phyloP scores from a whole-genome alignment of 2,329 filamentous ascomycete species.

The Neonectria coccinea region DNA sequence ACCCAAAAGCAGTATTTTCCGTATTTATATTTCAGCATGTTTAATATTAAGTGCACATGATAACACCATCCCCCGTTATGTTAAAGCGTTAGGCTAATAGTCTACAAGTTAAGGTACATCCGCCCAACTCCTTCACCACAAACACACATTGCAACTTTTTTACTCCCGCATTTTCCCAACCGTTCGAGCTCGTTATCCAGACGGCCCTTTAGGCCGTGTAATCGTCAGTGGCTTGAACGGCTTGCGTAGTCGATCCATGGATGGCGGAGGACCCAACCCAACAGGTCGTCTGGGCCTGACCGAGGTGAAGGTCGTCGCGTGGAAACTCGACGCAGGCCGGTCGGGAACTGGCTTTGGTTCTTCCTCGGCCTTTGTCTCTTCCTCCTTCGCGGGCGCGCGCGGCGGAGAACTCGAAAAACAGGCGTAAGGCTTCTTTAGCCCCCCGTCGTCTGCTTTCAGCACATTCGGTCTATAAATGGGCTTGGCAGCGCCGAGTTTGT shows the following conservation, averaged over 20 bases:
- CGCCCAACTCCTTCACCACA: constrained; percentile 7
- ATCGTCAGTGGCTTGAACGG: constrained; percentile 70
- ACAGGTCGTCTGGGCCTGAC: constrained; percentile 57
- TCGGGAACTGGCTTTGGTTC: constrained; percentile 46
- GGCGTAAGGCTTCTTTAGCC: constrained; percentile 61
- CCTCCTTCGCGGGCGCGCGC: constrained; percentile 41
- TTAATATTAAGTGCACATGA: not conserved
- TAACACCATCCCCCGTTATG: constrained; percentile 20
- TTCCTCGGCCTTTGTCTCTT: constrained; percentile 41
- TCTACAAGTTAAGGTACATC: constrained; percentile 1
- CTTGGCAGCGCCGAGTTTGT: constrained; percentile 57
- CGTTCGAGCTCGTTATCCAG: constrained; percentile 2
- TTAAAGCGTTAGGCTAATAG: constrained; percentile 14
- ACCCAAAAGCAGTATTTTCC: not conserved
- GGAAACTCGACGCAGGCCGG: constrained; percentile 58
- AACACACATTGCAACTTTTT: not conserved
- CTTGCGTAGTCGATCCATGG: constrained; percentile 63
- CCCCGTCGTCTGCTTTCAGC: constrained; percentile 40
- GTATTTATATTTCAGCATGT: constrained; percentile 7
- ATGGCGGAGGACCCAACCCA: constrained; percentile 59
- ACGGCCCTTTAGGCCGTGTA: constrained; percentile 53
- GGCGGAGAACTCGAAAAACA: constrained; percentile 70
- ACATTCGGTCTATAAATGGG: constrained; percentile 51
- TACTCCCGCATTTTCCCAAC: not conserved
- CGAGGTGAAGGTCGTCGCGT: constrained; percentile 63